phyloP scores from a whole-genome alignment of 495 filamentous ascomycete species.

The Aspergillus ostianus region DNA sequence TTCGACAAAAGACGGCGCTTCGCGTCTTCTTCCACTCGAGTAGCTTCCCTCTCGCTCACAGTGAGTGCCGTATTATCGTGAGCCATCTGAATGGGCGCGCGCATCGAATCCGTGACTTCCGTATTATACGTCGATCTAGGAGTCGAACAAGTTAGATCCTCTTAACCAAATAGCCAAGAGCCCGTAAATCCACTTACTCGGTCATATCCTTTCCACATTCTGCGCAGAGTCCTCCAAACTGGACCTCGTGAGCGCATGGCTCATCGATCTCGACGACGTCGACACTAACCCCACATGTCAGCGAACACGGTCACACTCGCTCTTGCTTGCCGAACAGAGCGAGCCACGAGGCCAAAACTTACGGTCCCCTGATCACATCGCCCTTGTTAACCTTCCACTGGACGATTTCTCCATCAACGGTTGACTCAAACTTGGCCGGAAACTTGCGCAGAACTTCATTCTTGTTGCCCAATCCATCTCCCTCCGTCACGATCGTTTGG shows the following conservation, averaged over 20 bases:
- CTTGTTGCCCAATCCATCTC: conserved; percentile 64
- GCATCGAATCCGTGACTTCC: conserved; percentile 60
- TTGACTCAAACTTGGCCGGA: conserved; percentile 75
- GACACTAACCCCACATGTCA: conserved; percentile 32
- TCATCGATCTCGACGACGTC: conserved; percentile 81
- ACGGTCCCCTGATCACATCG: conserved; percentile 59
- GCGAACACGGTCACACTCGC: conserved; percentile 1
- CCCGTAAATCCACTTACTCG: no score
- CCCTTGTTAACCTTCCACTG: conserved; percentile 75
- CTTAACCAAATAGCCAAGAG: neutral
- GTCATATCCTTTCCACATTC: conserved; percentile 98
- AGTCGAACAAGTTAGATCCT: neutral
- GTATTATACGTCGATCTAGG: conserved; percentile 58
- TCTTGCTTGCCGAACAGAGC: neutral
- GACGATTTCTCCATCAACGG: conserved; percentile 72
- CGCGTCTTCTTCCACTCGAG: conserved; percentile 76
- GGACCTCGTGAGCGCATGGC: conserved; percentile 84
- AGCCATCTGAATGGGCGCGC: conserved; percentile 88
- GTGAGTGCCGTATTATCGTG: conserved; percentile 83
- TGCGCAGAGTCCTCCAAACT: conserved; percentile 86
- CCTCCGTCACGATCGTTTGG: conserved; percentile 70
- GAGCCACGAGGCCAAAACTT: conserved; percentile 13
- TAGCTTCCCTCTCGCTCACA: conserved; percentile 72
- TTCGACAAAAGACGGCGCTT: conserved; percentile 77
- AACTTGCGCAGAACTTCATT: conserved; percentile 68